Percentiles rank a stretch among this genome's conserved stretches.
Evolutionary conservation across 352 stramenopile species (phyloP).

Genomic region (Globisporangium perplexum): DNA sequence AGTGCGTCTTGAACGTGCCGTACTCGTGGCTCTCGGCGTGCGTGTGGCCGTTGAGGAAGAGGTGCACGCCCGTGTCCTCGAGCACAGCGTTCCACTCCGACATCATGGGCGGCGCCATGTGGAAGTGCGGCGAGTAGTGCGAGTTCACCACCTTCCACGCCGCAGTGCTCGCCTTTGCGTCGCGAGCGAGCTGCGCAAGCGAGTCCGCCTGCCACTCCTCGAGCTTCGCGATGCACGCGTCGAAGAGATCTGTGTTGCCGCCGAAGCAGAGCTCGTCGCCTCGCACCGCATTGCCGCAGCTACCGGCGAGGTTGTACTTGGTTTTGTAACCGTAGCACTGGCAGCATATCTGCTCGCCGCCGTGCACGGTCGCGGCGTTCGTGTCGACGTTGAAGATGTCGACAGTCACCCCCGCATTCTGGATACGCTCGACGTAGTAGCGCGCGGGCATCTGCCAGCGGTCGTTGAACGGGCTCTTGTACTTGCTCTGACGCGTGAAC

Average conservation of each 20-base stretch:
- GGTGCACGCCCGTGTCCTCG: conserved; percentile 33
- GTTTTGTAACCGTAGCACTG: conserved; percentile 70
- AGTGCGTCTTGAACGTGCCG: conserved; percentile 61
- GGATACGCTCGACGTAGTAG: conserved; percentile 59
- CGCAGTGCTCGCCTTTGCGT: conserved; percentile 45
- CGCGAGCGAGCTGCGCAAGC: conserved; percentile 41
- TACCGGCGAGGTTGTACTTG: conserved; percentile 36
- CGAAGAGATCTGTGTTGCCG: conserved; percentile 47
- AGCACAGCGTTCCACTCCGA: conserved; percentile 53
- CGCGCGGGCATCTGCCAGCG: conserved; percentile 57
- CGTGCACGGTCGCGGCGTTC: conserved; percentile 52
- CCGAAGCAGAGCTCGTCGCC: conserved; percentile 46
- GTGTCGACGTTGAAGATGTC: conserved; percentile 74
- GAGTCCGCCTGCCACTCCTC: conserved; percentile 52
- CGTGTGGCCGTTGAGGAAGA: conserved; percentile 73
- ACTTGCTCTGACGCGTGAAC: conserved; percentile 49
- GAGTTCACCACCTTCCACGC: conserved; percentile 75
- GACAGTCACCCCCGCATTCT: conserved; percentile 30
- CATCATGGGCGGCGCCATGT: conserved; percentile 70
- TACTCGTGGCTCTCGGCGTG: conserved; percentile 73
- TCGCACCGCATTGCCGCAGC: conserved; percentile 40
- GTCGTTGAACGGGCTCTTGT: conserved; percentile 60
- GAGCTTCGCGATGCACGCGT: conserved; percentile 53
- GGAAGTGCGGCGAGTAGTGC: conserved; percentile 72
- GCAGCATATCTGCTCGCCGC: conserved; percentile 64